phyloP scores from a whole-genome alignment of 2,329 filamentous ascomycete species.

The Alternaria alternata region DNA sequence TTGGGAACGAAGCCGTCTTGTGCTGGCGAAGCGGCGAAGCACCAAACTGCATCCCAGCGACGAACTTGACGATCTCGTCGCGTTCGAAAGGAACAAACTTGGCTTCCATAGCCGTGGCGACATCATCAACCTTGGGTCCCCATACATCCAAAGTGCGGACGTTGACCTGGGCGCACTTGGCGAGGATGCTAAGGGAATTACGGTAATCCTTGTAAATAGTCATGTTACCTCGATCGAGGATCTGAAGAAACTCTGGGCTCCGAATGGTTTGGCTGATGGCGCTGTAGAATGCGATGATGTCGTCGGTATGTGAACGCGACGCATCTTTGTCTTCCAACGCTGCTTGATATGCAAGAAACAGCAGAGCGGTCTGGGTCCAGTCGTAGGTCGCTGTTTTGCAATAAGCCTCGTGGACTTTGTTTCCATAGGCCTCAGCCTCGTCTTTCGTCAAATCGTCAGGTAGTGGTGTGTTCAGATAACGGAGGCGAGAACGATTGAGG shows the following conservation, averaged over 20 bases:
- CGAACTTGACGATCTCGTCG: not conserved
- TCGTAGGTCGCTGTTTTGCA: not conserved
- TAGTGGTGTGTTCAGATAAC: not conserved
- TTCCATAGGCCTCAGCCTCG: not conserved
- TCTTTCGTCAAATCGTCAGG: not conserved
- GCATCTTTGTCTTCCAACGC: not conserved
- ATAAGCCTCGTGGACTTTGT: not conserved
- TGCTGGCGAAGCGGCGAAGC: not conserved
- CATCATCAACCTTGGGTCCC: conserved; percentile 8
- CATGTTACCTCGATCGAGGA: not conserved
- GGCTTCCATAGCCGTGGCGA: not conserved
- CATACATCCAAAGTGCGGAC: not conserved
- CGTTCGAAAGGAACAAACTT: not conserved
- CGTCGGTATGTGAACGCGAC: not conserved
- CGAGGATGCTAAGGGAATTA: conserved; percentile 1
- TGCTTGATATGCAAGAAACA: not conserved
- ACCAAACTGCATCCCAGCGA: not conserved
- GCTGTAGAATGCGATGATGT: not conserved
- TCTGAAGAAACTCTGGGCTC: not conserved
- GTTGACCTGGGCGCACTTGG: not conserved
- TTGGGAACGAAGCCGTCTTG: not conserved
- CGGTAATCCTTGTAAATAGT: not conserved
- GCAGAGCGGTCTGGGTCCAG: not conserved
- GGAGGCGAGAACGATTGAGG: not conserved
- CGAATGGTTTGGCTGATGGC: not conserved